These are phyloP conservation scores for Gorgonomyces haynaldii DNA, from an alignment of 192 early-diverging fungal genomes.

Conservation along the genomic window DNA sequence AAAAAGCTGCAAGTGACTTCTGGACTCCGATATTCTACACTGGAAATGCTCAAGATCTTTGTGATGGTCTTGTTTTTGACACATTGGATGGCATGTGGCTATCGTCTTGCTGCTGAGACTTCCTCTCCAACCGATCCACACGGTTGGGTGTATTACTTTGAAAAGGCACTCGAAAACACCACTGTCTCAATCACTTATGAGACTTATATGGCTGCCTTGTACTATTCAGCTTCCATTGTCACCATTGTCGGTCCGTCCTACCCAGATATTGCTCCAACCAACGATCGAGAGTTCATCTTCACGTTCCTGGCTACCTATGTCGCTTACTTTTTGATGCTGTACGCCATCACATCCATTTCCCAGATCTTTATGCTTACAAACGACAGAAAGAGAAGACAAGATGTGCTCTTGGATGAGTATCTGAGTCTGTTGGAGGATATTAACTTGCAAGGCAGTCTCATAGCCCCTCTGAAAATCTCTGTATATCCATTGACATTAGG, in stretches of 20 bases:
- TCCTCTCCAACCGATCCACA: conserved; percentile 18
- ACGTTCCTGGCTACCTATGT: conserved; percentile 28
- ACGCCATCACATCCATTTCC: conserved; percentile 27
- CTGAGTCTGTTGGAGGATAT: conserved; percentile 38
- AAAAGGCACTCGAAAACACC: conserved; percentile 4
- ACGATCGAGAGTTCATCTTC: conserved; percentile 24
- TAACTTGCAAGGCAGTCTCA: conserved; percentile 28
- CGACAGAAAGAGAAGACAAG: conserved; percentile 17
- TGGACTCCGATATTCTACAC: conserved; percentile 27
- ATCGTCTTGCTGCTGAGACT: conserved; percentile 22
- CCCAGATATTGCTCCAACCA: conserved; percentile 14
- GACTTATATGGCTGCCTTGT: conserved; percentile 26
- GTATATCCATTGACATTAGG: neutral
- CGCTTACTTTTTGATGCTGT: conserved; percentile 23
- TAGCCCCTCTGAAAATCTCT: conserved; percentile 3
- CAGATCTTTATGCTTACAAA: conserved; percentile 20
- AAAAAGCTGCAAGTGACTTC: conserved; percentile 29
- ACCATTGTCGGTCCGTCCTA: conserved; percentile 21
- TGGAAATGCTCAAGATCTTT: conserved; percentile 28
- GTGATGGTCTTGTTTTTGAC: conserved; percentile 30
- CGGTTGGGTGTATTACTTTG: conserved; percentile 30
- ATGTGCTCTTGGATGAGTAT: conserved; percentile 37
- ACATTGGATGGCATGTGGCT: conserved; percentile 42
- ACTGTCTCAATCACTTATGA: conserved; percentile 9
- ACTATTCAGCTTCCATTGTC: conserved; percentile 27